These are phyloP conservation scores for Globisporangium recalcitrans DNA, from an alignment of 352 stramenopile species.

Conservation along the genomic window DNA sequence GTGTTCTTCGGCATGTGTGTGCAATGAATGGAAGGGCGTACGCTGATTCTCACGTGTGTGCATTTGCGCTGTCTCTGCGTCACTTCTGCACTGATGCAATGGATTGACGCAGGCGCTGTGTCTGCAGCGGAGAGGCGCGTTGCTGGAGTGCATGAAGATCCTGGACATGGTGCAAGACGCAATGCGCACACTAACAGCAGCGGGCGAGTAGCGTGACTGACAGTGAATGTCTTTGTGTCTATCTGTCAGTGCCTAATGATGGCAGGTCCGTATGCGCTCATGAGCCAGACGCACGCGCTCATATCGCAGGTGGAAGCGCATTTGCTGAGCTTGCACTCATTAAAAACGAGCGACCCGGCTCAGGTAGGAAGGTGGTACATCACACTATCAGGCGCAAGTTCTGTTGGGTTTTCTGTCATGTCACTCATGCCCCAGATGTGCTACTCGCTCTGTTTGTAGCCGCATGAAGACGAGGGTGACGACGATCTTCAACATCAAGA, in stretches of 20 bases:
- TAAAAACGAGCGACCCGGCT: background rate
- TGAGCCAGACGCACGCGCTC: conserved; percentile 38
- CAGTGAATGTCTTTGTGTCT: background rate
- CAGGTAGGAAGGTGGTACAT: background rate
- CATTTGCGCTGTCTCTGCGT: background rate
- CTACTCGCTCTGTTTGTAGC: background rate
- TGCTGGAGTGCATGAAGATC: conserved; percentile 30
- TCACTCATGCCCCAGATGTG: background rate
- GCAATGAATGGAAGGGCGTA: too few relatives aligned
- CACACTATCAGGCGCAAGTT: background rate
- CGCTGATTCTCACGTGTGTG: background rate
- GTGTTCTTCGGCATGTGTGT: background rate
- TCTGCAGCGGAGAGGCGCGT: conserved; percentile 21
- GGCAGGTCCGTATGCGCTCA: conserved; percentile 50
- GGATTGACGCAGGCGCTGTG: conserved; percentile 33
- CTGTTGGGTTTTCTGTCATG: background rate
- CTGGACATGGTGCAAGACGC: conserved; percentile 54
- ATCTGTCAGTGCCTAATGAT: conserved; percentile 61
- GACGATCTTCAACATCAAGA: background rate
- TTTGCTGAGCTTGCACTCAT: conserved; percentile 4
- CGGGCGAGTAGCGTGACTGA: conserved; percentile 3
- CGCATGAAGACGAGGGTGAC: background rate
- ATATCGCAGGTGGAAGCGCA: conserved; percentile 34
- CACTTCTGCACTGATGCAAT: too few relatives aligned
- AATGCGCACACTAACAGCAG: too few relatives aligned